A percentile compares a stretch with the other conserved stretches of the same genome.
Evolutionary conservation across 192 early-diverging fungal genomes (phyloP).

Genomic region (Blastocladiella britannica): DNA sequence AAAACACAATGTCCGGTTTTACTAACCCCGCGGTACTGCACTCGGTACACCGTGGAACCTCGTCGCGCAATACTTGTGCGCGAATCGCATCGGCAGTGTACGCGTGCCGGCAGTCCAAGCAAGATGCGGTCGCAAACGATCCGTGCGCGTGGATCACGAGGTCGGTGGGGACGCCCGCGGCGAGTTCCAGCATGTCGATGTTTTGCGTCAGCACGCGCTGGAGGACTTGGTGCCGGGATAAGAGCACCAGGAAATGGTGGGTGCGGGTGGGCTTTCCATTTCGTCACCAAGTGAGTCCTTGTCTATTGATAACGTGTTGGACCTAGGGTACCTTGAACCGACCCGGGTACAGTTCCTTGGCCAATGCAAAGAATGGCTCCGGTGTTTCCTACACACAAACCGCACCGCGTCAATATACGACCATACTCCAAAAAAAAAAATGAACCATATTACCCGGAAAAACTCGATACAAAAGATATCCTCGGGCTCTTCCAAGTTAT

Average conservation of each 20-base stretch:
- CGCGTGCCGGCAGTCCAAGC: constrained; percentile 29
- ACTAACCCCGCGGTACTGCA: constrained; percentile 43
- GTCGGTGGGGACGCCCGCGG: constrained; percentile 48
- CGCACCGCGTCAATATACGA: not conserved
- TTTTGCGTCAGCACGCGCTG: constrained; percentile 86
- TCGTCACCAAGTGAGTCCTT: too few species aligned
- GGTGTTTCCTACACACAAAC: constrained; percentile 30
- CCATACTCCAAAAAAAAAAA: constrained; percentile 1
- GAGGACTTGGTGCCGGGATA: constrained; percentile 48
- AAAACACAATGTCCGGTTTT: constrained; percentile 94
- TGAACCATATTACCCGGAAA: constrained; percentile 27
- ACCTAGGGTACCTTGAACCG: constrained; percentile 24
- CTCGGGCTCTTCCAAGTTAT: constrained; percentile 77
- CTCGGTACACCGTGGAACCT: constrained; percentile 43
- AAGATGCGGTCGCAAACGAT: constrained; percentile 63
- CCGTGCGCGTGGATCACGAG: constrained; percentile 85
- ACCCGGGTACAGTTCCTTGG: constrained; percentile 78
- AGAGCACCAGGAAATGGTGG: constrained; percentile 69
- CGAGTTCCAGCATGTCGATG: constrained; percentile 82
- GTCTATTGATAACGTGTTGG: constrained; percentile 1
- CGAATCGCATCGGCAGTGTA: constrained; percentile 19
- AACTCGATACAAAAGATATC: constrained; percentile 90
- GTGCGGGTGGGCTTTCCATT: constrained; percentile 62
- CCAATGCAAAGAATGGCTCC: constrained; percentile 69
- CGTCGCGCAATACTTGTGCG: constrained; percentile 26